Conservation (phyloP, 805 yeast species). For the Barnettozyma populi region DNA sequence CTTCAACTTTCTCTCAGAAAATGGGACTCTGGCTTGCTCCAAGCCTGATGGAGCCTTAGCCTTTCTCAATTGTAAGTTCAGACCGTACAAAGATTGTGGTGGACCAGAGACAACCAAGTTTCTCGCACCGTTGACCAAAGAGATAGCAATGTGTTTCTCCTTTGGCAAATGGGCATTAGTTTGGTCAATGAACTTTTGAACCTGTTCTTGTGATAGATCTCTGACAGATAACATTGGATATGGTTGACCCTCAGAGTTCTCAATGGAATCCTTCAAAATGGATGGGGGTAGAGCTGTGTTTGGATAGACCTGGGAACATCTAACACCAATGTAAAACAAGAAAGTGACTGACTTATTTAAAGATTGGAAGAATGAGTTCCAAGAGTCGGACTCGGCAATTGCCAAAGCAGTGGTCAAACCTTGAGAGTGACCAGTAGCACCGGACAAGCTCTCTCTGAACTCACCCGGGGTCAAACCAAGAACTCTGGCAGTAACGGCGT, state of each 20-base stretch:
- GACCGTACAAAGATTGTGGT: conserved; percentile 95
- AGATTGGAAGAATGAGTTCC: conserved; percentile 75
- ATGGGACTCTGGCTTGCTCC: conserved; percentile 93
- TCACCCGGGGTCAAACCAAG: conserved; percentile 89
- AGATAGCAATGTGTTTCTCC: conserved; percentile 85
- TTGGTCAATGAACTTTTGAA: conserved; percentile 69
- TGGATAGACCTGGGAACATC: conserved; percentile 88
- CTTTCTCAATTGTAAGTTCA: conserved; percentile 85
- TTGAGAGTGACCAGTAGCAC: conserved; percentile 87
- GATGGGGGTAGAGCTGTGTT: conserved; percentile 92
- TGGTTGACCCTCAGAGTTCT: conserved; percentile 93
- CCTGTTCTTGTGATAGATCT: conserved; percentile 77
- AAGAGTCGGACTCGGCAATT: conserved; percentile 71
- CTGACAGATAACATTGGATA: conserved; percentile 96
- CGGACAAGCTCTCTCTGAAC: conserved; percentile 59
- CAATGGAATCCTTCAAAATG: conserved; percentile 84
- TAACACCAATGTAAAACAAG: conserved; percentile 88
- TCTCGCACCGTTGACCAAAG: conserved; percentile 93
- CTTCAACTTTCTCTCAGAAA: conserved; percentile 88
- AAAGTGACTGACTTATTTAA: conserved; percentile 76
- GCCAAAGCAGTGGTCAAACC: conserved; percentile 93
- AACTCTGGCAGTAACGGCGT: conserved; percentile 78
- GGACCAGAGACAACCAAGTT: conserved; percentile 96
- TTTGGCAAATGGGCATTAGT: conserved; percentile 92
- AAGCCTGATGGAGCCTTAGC: conserved; percentile 92